Evolutionary conservation across 257 asterid species (phyloP).

Genomic region (Nicotiana attenuata): DNA sequence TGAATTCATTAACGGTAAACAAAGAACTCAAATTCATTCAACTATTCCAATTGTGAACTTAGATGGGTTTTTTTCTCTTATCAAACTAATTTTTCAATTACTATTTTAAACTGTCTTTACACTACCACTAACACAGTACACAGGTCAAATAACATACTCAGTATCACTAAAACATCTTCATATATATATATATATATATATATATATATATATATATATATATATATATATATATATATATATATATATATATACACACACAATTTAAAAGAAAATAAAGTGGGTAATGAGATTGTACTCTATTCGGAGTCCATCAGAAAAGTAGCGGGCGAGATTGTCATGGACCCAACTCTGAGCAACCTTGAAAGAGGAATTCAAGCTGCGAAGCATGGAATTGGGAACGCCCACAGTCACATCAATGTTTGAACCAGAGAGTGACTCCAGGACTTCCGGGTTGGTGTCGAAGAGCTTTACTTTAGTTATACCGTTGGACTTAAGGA

Average conservation of each 20-base stretch:
- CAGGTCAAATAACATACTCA: not conserved
- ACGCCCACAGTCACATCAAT: constrained; percentile 66
- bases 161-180: not conserved
- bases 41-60: not conserved
- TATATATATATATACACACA: no score
- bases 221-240: no score
- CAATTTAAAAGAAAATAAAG: no score
- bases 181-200: no score
- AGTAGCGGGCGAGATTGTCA: constrained; percentile 75
- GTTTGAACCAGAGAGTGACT: constrained; percentile 60
- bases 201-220: no score
- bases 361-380: constrained; percentile 58
- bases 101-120: not conserved
- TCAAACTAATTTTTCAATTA: not conserved
- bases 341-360: constrained; percentile 88
- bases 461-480: constrained; percentile 65
- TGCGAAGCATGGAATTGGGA: constrained; percentile 72
- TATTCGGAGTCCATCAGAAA: constrained; percentile 55
- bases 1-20: no score
- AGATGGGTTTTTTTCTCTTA: not conserved
- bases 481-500: constrained; percentile 58
- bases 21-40: not conserved
- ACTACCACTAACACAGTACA: not conserved
- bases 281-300: constrained; percentile 35
- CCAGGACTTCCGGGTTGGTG: constrained; percentile 53